These are phyloP conservation scores for Claviceps purpurea DNA, from an alignment of 2,329 filamentous ascomycete genomes.

Conservation along the genomic window DNA sequence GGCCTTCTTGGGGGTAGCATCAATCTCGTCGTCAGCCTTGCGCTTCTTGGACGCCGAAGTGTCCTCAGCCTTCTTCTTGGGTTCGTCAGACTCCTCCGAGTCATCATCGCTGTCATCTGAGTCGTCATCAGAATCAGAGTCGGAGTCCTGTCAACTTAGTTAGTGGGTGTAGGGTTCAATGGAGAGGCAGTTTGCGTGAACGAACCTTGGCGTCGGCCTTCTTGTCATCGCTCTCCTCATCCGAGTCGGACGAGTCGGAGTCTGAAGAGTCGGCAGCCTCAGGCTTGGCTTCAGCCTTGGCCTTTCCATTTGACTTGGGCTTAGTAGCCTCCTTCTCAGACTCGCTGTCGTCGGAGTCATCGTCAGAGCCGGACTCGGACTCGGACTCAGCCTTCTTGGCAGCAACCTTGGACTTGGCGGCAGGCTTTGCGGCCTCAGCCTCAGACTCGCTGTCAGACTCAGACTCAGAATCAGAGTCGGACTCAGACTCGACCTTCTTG, in stretches of 20 bases:
- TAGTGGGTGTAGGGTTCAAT: neutral
- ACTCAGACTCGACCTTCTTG: conserved; percentile 15
- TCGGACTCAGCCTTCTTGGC: conserved; percentile 17
- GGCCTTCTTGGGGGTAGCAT: conserved; percentile 49
- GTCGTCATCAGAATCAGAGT: conserved; percentile 19
- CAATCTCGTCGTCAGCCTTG: conserved; percentile 35
- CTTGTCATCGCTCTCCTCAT: conserved; percentile 13
- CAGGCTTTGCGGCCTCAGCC: conserved; percentile 19
- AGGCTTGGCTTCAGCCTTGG: conserved; percentile 12
- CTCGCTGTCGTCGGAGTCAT: conserved; percentile 23
- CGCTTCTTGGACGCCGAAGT: conserved; percentile 32
- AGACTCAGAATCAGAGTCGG: conserved; percentile 10
- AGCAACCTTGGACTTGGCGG: conserved; percentile 5
- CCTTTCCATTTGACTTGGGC: conserved; percentile 8
- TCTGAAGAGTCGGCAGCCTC: conserved; percentile 20
- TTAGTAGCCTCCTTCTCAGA: conserved; percentile 22
- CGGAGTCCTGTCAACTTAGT: neutral
- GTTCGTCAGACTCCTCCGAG: conserved; percentile 21
- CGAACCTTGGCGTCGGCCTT: conserved; percentile 17
- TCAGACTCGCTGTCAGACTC: conserved; percentile 27
- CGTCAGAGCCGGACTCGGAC: conserved; percentile 19
- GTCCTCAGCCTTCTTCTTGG: conserved; percentile 19
- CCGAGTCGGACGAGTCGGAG: conserved; percentile 15
- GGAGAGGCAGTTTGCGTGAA: neutral
- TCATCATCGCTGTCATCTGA: conserved; percentile 20